These are phyloP conservation scores for Kalmusia sp. DNA, from an alignment of 2,329 filamentous ascomycete species.

Conservation along the genomic window DNA sequence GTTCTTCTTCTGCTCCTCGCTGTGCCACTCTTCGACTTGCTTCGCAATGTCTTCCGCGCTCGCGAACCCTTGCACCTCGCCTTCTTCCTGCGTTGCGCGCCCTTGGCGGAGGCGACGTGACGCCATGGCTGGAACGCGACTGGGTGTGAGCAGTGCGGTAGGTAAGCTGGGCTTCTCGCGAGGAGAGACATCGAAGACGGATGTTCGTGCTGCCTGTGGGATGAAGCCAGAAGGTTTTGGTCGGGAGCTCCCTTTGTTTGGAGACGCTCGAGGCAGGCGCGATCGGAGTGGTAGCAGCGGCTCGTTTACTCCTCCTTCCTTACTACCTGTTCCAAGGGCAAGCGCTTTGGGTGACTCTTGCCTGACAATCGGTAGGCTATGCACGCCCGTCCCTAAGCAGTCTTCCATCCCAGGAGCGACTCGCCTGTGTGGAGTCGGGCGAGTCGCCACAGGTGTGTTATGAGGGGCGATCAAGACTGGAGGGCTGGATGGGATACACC, in stretches of 20 bases:
- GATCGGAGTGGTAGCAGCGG: neutral
- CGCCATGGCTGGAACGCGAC: conserved; percentile 3
- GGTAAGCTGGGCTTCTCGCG: neutral
- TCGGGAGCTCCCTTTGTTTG: neutral
- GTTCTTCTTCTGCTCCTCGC: conserved; percentile 10
- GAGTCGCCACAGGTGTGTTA: too few relatives aligned
- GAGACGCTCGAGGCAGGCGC: conserved; percentile 1
- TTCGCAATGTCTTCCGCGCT: conserved; percentile 23
- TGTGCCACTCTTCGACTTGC: conserved; percentile 23
- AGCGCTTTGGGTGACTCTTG: neutral
- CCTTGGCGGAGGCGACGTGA: neutral
- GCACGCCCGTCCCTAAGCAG: neutral
- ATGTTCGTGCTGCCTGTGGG: neutral
- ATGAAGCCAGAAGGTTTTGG: neutral
- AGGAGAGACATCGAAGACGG: neutral
- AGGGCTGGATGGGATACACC: too few relatives aligned
- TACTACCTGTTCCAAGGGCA: neutral
- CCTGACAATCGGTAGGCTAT: neutral
- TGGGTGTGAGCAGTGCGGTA: neutral
- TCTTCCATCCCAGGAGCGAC: neutral
- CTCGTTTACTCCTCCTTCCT: too few relatives aligned
- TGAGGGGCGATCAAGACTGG: too few relatives aligned
- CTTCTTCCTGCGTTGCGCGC: conserved; percentile 10
- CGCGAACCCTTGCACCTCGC: conserved; percentile 2
- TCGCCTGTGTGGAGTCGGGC: neutral